Evolutionary conservation across 2,329 filamentous ascomycete species (phyloP), one percentile per base, ranked within the genome.

Genomic region (Colletotrichum costaricense): DNA sequence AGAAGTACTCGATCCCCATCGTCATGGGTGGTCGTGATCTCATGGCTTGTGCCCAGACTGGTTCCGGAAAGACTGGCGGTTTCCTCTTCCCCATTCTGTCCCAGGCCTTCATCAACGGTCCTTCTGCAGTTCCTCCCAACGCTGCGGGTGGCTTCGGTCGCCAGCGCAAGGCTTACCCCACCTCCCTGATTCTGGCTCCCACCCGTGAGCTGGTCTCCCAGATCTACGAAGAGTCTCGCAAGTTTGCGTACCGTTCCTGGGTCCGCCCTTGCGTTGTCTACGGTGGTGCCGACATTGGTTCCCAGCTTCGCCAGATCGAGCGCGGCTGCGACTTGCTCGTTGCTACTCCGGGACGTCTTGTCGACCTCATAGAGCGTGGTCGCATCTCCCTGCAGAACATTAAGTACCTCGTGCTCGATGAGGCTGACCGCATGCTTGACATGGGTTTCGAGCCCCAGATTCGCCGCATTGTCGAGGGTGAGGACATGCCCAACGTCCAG

Each of bases 391-490:
- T 99, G 69, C 91, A 93, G 85, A 98, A 98, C 90, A 99, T 99
- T 90, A 98, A 98, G 89, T 99, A 99, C 84, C 91, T 99, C 75
- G 95, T 99, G 79, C 94, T 99, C 68, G 97, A 99, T 80, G 97
- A 99, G 91, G 97, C 97, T 84, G 97, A 99, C 88, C 97, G 97
- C 84, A 99, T 99, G 97, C 90, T 99, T 90, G 97, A 99, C 90
- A 99, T 99, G 97, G 97, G 97, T 97, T 99, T 99, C 90, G 97
- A 99, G 89, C 97, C 97, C 80, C 97, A 99, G 88, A 99, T 99
- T 82, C 95, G 97, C 81, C 94, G 96, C 80, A 98, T 99, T 80
- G 97, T 99, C 58, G 96, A 98, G 86, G 95, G 95, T 74, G 97
- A 98, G 87, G 97, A 99, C 80, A 99, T 99, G 97, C 97, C 97